These are phyloP conservation scores for Phaseolus lunatus DNA, from an alignment of 306 rosid species.

Conservation along the genomic window DNA sequence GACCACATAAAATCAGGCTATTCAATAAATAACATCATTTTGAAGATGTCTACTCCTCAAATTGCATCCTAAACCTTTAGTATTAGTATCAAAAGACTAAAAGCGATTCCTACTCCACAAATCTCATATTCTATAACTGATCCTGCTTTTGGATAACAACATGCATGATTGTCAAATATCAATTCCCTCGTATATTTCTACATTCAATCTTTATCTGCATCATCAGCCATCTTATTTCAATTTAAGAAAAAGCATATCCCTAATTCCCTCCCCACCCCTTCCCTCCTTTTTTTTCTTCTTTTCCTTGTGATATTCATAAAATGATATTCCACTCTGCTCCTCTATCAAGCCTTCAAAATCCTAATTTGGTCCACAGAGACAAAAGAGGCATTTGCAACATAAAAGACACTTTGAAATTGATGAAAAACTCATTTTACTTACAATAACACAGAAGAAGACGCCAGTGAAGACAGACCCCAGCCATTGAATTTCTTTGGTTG, in stretches of 20 bases:
- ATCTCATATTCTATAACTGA: constrained; percentile 7
- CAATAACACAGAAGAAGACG: constrained; percentile 69
- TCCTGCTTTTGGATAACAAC: background rate
- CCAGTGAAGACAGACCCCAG: constrained; percentile 66
- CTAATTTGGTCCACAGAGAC: constrained; percentile 5
- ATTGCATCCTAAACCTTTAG: constrained; percentile 1
- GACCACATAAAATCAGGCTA: constrained; percentile 21
- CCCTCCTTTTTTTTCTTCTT: background rate
- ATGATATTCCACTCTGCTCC: constrained; percentile 7
- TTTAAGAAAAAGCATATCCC: constrained; percentile 28
- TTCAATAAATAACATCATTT: background rate
- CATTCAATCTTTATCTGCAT: background rate
- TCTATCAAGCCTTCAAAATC: constrained; percentile 20
- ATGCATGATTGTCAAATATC: constrained; percentile 14
- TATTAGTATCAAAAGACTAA: constrained; percentile 1
- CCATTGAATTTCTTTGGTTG: constrained; percentile 68
- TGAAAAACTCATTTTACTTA: constrained; percentile 55
- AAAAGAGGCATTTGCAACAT: constrained; percentile 12
- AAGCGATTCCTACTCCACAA: constrained; percentile 19
- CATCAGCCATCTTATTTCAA: constrained; percentile 4
- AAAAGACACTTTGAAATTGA: constrained; percentile 27
- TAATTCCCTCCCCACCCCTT: background rate
- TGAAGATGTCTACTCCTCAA: constrained; percentile 9
- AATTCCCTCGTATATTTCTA: constrained; percentile 13
- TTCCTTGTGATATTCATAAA: constrained; percentile 8